phyloP scores from a whole-genome alignment of 768 basidiomycete genomes.

The Lyophyllum atratum region DNA sequence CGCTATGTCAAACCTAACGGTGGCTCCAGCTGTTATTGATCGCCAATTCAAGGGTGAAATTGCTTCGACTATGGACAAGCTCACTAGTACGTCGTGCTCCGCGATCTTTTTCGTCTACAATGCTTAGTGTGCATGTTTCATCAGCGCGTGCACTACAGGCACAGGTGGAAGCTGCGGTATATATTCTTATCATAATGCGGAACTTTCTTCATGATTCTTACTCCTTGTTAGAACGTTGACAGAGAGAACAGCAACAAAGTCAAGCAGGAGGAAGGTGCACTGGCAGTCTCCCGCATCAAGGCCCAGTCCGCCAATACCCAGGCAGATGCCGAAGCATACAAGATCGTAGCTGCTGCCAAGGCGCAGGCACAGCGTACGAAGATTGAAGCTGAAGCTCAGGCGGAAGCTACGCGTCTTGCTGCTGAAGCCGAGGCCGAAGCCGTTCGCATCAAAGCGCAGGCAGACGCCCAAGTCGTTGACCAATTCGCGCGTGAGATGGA shows the following conservation, averaged over 20 bases:
- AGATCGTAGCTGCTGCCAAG: constrained; percentile 70
- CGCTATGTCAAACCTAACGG: neutral
- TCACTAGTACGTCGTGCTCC: constrained; percentile 45
- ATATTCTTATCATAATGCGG: constrained; percentile 19
- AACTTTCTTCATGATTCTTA: neutral
- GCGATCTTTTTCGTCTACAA: neutral
- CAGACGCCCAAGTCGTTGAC: constrained; percentile 63
- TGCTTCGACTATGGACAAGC: constrained; percentile 81
- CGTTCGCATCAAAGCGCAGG: constrained; percentile 60
- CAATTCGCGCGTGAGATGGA: constrained; percentile 79
- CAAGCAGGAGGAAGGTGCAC: constrained; percentile 80
- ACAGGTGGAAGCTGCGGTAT: constrained; percentile 83
- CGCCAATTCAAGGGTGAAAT: constrained; percentile 90
- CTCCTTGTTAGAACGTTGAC: constrained; percentile 65
- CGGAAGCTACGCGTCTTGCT: constrained; percentile 73
- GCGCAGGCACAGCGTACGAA: constrained; percentile 70
- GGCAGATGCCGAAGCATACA: constrained; percentile 78
- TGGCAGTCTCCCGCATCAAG: constrained; percentile 77
- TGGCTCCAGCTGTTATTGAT: constrained; percentile 71
- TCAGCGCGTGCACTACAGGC: constrained; percentile 77
- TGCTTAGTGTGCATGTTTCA: constrained; percentile 12
- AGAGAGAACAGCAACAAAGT: constrained; percentile 87
- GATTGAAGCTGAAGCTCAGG: constrained; percentile 77
- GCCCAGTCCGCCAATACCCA: constrained; percentile 64
- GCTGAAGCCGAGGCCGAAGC: constrained; percentile 78